These are phyloP conservation scores for Dioszegia aurantiaca DNA, from an alignment of 768 basidiomycete genomes.

Conservation along the genomic window DNA sequence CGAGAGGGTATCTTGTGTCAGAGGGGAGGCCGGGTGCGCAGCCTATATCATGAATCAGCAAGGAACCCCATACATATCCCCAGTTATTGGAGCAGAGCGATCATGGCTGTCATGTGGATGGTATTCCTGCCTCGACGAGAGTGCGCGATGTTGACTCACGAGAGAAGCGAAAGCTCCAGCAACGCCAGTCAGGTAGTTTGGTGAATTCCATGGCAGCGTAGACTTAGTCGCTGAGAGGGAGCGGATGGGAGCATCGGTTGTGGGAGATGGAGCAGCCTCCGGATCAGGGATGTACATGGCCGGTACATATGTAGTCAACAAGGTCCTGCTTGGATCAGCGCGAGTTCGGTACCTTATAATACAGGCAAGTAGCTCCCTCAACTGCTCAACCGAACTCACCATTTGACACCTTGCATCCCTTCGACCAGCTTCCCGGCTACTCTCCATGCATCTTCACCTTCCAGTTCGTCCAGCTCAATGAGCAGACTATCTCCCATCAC, in stretches of 20 bases:
- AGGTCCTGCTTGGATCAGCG: conserved; percentile 17
- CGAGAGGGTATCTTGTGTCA: neutral
- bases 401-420: neutral
- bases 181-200: conserved; percentile 42
- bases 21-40: conserved; percentile 17
- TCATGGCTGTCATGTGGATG: too few species aligned
- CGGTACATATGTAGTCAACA: conserved; percentile 32
- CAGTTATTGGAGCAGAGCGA: too few species aligned
- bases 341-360: neutral
- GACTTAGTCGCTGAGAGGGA: neutral
- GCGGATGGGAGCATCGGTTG: conserved; percentile 19
- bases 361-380: neutral
- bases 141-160: conserved; percentile 10
- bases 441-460: conserved; percentile 15
- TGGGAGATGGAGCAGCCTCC: too few species aligned
- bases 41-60: conserved; percentile 11
- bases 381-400: conserved; percentile 6
- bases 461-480: conserved; percentile 1
- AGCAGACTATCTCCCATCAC: conserved; percentile 9
- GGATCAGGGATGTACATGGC: conserved; percentile 35
- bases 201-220: conserved; percentile 12
- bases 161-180: conserved; percentile 29
- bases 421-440: neutral
- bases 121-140: too few species aligned
- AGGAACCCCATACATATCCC: too few species aligned